Evolutionary conservation across 2,329 filamentous ascomycete species (phyloP).

Genomic region (Calycina marina): DNA sequence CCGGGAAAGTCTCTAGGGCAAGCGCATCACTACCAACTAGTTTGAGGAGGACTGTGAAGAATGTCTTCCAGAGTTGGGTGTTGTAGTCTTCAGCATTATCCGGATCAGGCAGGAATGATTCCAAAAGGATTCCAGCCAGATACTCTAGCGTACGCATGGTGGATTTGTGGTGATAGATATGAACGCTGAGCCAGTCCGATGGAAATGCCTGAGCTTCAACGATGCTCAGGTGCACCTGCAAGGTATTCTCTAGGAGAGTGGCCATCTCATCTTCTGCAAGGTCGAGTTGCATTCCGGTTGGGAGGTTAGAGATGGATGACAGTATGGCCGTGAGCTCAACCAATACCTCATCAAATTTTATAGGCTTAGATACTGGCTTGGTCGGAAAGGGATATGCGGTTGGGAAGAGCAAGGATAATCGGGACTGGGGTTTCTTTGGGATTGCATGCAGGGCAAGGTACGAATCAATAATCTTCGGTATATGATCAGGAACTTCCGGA

Average conservation of each 20-base stretch:
- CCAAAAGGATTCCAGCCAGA: conserved; percentile 63
- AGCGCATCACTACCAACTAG: conserved; percentile 80
- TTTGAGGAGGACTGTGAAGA: conserved; percentile 79
- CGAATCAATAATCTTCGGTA: conserved; percentile 81
- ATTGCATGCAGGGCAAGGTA: conserved; percentile 60
- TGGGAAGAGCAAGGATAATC: conserved; percentile 80
- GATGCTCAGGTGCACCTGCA: conserved; percentile 81
- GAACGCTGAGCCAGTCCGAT: conserved; percentile 75
- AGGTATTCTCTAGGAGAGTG: conserved; percentile 59
- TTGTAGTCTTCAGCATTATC: conserved; percentile 76
- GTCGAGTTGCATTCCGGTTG: conserved; percentile 62
- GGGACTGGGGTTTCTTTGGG: conserved; percentile 38
- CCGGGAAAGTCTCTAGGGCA: conserved; percentile 87
- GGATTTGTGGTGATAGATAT: conserved; percentile 85
- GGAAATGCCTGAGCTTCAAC: conserved; percentile 84
- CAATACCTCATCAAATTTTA: conserved; percentile 67
- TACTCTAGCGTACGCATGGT: conserved; percentile 78
- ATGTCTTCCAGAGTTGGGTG: conserved; percentile 84
- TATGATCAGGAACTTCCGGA: conserved; percentile 72
- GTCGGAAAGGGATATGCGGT: conserved; percentile 78
- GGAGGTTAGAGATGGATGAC: conserved; percentile 63
- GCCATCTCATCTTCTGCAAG: conserved; percentile 60
- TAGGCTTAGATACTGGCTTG: conserved; percentile 44
- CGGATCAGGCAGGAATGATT: conserved; percentile 71
- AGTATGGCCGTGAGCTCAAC: conserved; percentile 81